These are phyloP conservation scores for Penicillium arizonense DNA, from an alignment of 495 filamentous ascomycete genomes.

Conservation along the genomic window DNA sequence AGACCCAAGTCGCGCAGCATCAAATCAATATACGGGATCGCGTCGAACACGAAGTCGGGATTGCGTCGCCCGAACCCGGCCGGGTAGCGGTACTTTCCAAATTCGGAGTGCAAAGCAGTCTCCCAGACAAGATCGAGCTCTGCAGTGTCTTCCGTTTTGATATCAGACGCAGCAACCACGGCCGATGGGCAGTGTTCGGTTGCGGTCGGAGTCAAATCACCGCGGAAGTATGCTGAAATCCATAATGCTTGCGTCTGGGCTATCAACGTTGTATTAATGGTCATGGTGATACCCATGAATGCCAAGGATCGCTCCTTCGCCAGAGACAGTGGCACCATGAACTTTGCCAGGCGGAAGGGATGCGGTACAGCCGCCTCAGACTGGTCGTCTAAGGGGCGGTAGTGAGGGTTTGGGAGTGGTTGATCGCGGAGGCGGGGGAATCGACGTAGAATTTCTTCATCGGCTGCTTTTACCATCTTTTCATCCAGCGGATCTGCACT, in stretches of 20 bases:
- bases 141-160: constrained; percentile 16
- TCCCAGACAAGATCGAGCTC: constrained; percentile 46
- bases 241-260: constrained; percentile 72
- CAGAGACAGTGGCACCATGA: constrained; percentile 65
- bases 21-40: constrained; percentile 73
- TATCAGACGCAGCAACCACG: constrained; percentile 12
- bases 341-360: constrained; percentile 60
- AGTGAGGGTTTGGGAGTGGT: constrained; percentile 31
- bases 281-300: constrained; percentile 63
- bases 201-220: constrained; percentile 34
- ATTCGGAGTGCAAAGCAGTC: constrained; percentile 63
- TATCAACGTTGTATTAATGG: constrained; percentile 59
- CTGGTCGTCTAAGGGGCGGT: constrained; percentile 25
- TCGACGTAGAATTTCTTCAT: constrained; percentile 61
- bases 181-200: constrained; percentile 20
- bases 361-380: constrained; percentile 32
- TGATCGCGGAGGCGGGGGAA: constrained; percentile 61
- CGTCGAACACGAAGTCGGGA: constrained; percentile 75
- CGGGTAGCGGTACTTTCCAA: constrained; percentile 67
- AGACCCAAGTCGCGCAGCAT: constrained; percentile 67
- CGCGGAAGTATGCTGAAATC: constrained; percentile 64
- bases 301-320: constrained; percentile 58
- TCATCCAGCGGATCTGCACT: constrained; percentile 26
- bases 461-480: constrained; percentile 44
- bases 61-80: constrained; percentile 60